A percentile compares a stretch with the other conserved stretches of the same genome.
Conservation (phyloP, 208 protist species). For the Trypanosoma rangeli region DNA sequence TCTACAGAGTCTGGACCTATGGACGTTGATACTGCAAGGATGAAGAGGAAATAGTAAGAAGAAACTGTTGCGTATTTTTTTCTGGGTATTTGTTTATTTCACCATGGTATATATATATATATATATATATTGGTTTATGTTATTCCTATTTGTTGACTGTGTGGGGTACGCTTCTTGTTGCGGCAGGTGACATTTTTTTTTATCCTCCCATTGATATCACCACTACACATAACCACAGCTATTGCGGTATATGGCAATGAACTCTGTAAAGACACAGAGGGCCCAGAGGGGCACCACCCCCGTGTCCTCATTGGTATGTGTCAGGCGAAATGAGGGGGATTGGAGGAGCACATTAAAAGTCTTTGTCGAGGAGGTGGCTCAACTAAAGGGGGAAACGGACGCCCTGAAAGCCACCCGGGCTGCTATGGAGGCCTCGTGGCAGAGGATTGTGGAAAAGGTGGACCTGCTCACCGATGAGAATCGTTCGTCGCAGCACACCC, state of each 20-base stretch:
- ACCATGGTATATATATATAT: not conserved
- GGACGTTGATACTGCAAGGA: constrained; percentile 46
- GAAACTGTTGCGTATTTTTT: not conserved
- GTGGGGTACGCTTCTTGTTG: not conserved
- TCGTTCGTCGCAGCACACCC: not conserved
- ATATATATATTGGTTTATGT: too few species aligned
- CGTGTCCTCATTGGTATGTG: not conserved
- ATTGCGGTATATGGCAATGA: constrained; percentile 11
- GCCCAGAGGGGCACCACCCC: not conserved
- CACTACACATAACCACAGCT: not conserved
- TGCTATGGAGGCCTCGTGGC: constrained; percentile 10
- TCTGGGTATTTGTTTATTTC: not conserved
- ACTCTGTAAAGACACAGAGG: constrained; percentile 3
- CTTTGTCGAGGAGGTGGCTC: constrained; percentile 19
- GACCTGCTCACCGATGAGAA: constrained; percentile 19
- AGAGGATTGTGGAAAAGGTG: constrained; percentile 17
- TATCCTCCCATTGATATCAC: not conserved
- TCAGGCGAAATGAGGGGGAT: constrained; percentile 11
- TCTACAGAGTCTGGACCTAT: constrained; percentile 93
- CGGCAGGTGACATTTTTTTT: not conserved
- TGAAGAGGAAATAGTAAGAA: constrained; percentile 6
- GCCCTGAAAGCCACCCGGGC: constrained; percentile 6
- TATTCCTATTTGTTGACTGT: not conserved
- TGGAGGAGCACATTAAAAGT: constrained; percentile 14
- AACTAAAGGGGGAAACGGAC: constrained; percentile 22